Conservation (phyloP, 768 basidiomycete species). For the Hygrophoropsis aurantiaca region DNA sequence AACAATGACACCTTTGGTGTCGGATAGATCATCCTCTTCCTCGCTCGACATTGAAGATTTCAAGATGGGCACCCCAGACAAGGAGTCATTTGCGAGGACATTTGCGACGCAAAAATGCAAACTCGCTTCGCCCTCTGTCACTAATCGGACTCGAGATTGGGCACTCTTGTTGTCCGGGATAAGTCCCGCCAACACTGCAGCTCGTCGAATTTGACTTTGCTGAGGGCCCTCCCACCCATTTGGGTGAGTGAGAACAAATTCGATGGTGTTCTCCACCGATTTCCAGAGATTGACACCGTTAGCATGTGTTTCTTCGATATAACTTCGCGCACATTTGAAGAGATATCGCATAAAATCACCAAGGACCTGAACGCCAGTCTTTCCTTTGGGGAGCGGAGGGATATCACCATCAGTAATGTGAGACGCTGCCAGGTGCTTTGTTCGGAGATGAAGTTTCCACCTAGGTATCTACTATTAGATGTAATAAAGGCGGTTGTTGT, state of each 20-base stretch:
- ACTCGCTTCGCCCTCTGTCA: constrained; percentile 68
- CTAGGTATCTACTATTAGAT: constrained; percentile 11
- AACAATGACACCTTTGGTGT: constrained; percentile 38
- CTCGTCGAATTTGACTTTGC: constrained; percentile 54
- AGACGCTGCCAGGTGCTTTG: constrained; percentile 30
- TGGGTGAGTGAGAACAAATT: constrained; percentile 59
- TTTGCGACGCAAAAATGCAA: constrained; percentile 55
- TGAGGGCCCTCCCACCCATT: constrained; percentile 67
- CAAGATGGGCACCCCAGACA: constrained; percentile 15
- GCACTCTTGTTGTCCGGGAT: constrained; percentile 39
- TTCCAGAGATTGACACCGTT: constrained; percentile 46
- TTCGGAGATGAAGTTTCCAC: constrained; percentile 40
- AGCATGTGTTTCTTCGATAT: constrained; percentile 47
- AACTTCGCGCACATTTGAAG: constrained; percentile 40
- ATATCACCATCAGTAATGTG: constrained; percentile 33
- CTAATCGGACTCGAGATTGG: constrained; percentile 47
- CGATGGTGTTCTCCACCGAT: constrained; percentile 40
- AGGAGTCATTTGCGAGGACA: constrained; percentile 37
- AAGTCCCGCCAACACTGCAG: constrained; percentile 52
- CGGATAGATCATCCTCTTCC: constrained; percentile 18
- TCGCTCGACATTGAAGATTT: constrained; percentile 16
- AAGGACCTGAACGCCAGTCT: constrained; percentile 42
- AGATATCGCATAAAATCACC: constrained; percentile 50
- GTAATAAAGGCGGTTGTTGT: background rate
- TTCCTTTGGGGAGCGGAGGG: constrained; percentile 41